Evolutionary conservation across 371 early-diverging fungal species (phyloP).

Genomic region (Aphelidium insulamus): DNA sequence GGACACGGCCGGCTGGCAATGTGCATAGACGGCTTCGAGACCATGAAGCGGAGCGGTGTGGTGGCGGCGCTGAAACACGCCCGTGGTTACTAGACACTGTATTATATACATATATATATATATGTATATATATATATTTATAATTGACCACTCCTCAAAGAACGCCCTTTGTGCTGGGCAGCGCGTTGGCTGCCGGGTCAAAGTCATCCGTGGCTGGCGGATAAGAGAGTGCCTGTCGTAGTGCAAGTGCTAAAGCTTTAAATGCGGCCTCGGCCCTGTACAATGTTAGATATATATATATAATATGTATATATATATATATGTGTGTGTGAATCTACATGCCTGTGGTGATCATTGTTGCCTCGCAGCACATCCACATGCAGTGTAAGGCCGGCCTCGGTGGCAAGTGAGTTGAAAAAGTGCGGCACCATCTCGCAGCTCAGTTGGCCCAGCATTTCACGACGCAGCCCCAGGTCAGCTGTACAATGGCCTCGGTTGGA

Average conservation of each 20-base stretch:
- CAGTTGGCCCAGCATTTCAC: constrained; percentile 68
- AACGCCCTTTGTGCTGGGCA: constrained; percentile 87
- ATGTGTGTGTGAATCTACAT: constrained; percentile 5
- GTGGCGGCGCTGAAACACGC: constrained; percentile 34
- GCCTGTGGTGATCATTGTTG: constrained; percentile 80
- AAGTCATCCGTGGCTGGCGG: constrained; percentile 58
- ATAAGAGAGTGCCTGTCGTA: constrained; percentile 51
- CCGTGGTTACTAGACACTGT: constrained; percentile 11
- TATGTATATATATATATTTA: too few species aligned
- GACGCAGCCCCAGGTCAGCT: constrained; percentile 57
- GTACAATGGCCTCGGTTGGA: constrained; percentile 77
- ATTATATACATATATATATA: too few species aligned
- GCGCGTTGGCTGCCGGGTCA: constrained; percentile 11
- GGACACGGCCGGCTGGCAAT: constrained; percentile 63
- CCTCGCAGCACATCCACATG: constrained; percentile 88
- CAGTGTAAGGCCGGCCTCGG: constrained; percentile 72
- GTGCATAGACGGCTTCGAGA: constrained; percentile 60
- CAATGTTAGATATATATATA: not conserved
- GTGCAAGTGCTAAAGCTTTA: constrained; percentile 86
- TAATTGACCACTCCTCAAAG: constrained; percentile 21
- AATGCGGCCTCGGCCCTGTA: constrained; percentile 78
- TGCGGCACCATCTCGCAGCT: constrained; percentile 94
- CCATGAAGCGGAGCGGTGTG: constrained; percentile 47
- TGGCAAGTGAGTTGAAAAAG: constrained; percentile 72
- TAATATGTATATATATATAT: not conserved